Conservation (phyloP, 2,329 filamentous ascomycete species). For the Grosmannia clavigera region DNA sequence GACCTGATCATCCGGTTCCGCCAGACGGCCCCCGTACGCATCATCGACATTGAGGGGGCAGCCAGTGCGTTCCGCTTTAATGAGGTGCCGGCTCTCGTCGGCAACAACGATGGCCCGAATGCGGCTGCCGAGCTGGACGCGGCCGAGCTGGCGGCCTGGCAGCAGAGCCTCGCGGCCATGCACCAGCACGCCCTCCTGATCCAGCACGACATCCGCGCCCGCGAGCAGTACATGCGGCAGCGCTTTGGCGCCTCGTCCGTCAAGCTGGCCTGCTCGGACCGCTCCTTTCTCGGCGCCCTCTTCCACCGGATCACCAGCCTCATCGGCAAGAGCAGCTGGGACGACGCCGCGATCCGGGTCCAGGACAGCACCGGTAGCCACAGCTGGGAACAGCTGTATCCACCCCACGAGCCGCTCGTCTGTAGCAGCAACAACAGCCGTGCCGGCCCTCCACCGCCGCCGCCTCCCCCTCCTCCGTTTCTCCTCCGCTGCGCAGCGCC, state of each 20-base stretch:
- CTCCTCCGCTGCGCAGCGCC: slow-evolving; percentile 13
- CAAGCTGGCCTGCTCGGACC: background rate
- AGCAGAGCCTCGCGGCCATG: slow-evolving; percentile 6
- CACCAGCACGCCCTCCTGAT: slow-evolving; percentile 4
- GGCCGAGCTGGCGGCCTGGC: slow-evolving; percentile 10
- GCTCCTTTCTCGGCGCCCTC: slow-evolving; percentile 28
- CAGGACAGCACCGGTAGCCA: background rate
- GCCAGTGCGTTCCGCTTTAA: slow-evolving; percentile 18
- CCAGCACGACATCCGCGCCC: slow-evolving; percentile 8
- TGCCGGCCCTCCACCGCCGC: slow-evolving; percentile 2
- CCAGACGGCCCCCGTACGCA: slow-evolving; percentile 29
- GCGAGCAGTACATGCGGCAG: slow-evolving; percentile 7
- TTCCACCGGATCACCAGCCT: slow-evolving; percentile 10
- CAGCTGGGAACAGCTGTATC: background rate
- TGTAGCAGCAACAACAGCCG: background rate
- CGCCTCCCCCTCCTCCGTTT: slow-evolving; percentile 3
- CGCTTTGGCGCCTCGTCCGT: slow-evolving; percentile 5
- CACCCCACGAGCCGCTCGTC: background rate
- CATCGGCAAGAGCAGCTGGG: background rate
- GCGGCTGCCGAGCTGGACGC: slow-evolving; percentile 1
- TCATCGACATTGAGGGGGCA: slow-evolving; percentile 30
- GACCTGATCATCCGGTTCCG: slow-evolving; percentile 32
- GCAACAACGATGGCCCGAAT: background rate
- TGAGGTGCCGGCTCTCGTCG: background rate
- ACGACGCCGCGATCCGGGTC: background rate